Base-by-base conservation (phyloP, 805 yeast genomes). In the Ogataea polymorpha region DNA sequence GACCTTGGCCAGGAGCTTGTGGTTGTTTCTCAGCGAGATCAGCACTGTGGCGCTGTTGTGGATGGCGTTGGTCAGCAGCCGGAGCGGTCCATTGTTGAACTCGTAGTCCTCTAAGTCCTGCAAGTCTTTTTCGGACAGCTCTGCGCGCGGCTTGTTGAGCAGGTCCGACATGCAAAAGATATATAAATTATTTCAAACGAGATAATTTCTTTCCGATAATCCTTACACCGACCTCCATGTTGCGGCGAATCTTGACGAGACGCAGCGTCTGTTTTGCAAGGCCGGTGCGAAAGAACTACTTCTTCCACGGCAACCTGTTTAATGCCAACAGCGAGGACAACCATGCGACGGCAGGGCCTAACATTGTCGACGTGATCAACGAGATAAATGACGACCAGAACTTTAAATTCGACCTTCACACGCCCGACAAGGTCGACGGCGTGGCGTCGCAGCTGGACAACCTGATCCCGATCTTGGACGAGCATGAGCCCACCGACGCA, bases 11-110 rank as follows among this genome's bases (percentile, higher is more conserved):
- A 93, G 75, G 29, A 93, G 71, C 64, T 93, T 93, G 59, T 90
- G 96, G 62, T 91, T 90, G 62, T 93, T 93, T 57, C 99, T 75
- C 45, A 95, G 77, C 15, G 96, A 86, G 45, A 93, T 85, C 44
- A 93, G 76, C 4, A 93, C 87, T 18, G 88, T 87, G 2, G 85
- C 74, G 37, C 80, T 81, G 39, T 79, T 74, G 45, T 80, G 74
- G 29, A 88, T 83, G 0, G 98, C 89, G 33, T 81, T 80, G 51
- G 89, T 87, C n/a, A 93, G 74, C 20, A 93, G 71, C 3, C 91
- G 79, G 73, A 93, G 75, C 11, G 99, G 99, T 0, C 99, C 99
- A 64, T 88, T 77, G 44, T 77, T 72, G 56, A 87, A 86, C 61
- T 91, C 97, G 58, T 81, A 88, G 58, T 90, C 96, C 61, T 91